Conservation (phyloP, 2,329 filamentous ascomycete genomes). For the Berkeleyomyces basicola region DNA sequence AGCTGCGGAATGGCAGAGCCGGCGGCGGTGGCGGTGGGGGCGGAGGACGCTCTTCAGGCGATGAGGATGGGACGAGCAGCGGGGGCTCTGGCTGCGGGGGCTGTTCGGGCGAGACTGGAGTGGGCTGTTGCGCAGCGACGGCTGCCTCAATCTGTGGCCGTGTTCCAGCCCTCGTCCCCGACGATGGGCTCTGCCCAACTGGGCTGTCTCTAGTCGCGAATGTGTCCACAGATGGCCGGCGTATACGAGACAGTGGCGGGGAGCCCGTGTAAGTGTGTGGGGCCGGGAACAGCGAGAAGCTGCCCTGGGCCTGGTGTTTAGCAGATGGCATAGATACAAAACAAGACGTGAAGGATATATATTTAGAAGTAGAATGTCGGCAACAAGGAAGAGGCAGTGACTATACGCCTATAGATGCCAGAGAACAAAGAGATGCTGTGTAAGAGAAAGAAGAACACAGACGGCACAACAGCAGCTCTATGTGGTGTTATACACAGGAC, state of each 20-base stretch:
- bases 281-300: constrained; percentile 10
- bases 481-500: neutral
- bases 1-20: constrained; percentile 28
- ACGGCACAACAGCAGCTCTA: neutral
- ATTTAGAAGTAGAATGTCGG: neutral
- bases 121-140: neutral
- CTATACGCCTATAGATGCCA: neutral
- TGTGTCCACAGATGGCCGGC: constrained; percentile 4
- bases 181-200: neutral
- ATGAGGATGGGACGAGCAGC: constrained; percentile 2
- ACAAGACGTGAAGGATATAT: neutral
- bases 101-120: neutral
- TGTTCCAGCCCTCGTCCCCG: neutral
- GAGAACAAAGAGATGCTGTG: neutral
- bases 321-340: neutral
- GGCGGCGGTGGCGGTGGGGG: neutral
- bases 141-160: neutral
- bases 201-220: neutral
- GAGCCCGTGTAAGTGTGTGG: neutral
- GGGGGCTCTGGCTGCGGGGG: constrained; percentile 4
- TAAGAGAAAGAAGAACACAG: neutral
- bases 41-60: neutral
- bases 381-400: neutral
- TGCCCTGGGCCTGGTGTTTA: constrained; percentile 6
- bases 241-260: constrained; percentile 4